Base-by-base conservation (phyloP, 371 early-diverging fungal genomes). In the Apophysomyces ossiformis region DNA sequence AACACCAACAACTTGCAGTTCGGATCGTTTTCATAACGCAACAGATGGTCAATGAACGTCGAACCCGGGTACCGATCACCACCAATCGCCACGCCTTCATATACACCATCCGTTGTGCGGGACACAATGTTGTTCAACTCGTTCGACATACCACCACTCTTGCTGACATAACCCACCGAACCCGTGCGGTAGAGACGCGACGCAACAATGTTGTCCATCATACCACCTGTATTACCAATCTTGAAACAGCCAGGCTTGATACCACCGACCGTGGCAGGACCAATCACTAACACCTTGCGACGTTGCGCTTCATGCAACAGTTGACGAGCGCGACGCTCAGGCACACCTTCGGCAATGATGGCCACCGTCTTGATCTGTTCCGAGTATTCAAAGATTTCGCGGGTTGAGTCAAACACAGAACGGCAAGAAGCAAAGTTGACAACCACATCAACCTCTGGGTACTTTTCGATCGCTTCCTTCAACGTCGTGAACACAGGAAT, bases 161-260 rank as follows among this genome's bases (percentile, higher is more conserved):
- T 97, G 77, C 94, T 94, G 56, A 97, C 97, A 74, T 97, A 97
- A 39, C 93, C 96, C 37, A 97, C 95, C 2, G 95, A 95, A 21
- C 97, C 97, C 32, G 95, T 81, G 57, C 96, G 90, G 85, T 97
- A 96, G 69, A 97, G 89, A 78, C 93, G 93, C 78, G 94, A 94
- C n/a, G 95, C 80, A 32, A 95, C 95, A 81, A 97, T 96, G 86
- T 97, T 97, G 84, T 97, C 97, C 95, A 97, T 97, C 97, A 97
- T 97, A 70, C 97, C 97, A 75, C 97, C 97, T 37, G 97, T 97
- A 89, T 96, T 96, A 69, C 97, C 97, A 71, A 97, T 96, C 92
- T 97, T 97, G 92, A 95, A 97, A 84, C 96, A 95, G 1, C 97
- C 97, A 38, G 97, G 95, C 84, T 95, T 96, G 81, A 97, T 96